Base-by-base conservation (phyloP, 2,329 filamentous ascomycete species). In the Botrytis galanthina region DNA sequence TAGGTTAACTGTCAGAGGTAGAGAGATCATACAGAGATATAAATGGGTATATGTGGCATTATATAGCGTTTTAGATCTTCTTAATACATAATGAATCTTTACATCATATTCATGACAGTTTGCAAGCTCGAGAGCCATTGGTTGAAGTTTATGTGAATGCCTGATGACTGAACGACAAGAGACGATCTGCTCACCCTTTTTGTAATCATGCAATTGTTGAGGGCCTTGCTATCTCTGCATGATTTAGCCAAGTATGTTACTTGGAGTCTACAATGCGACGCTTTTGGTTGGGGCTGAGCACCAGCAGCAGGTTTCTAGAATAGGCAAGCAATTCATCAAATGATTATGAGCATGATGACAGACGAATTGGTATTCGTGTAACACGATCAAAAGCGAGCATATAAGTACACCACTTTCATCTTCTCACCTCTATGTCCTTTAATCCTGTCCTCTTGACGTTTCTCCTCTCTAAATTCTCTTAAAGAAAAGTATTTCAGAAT, bases 251-350 rank as follows among this genome's bases (percentile, higher is more conserved):
- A 4, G 20, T 32, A 44, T 63, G 16, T 10, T 44, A 62, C 35
- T 42, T 62, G 1, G 37, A 42, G 5, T 42, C 22, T 62, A 39
- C 2, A n/a, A 37, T 61, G 59, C 1, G 26, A 22, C 10, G 20
- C 37, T 62, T 54, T 54, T n/a, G 12, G 2, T n/a, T 18, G 51
- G 70, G 2, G 37, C 76, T 18, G 79, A 78, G 84, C 64, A 66
- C 16, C 44, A 35, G 35, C 42, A 29, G 0, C 14, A 35, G 39
- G 12, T 63, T 14, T 2, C 37, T 63, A n/a, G 39, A 63, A 63
- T 42, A 42, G 37, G 20, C 7, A 35, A 37, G 44, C 63, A 35
- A n/a, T 48, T 48, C 62, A 22, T 66, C 77, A 12, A 75, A 66
- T 54, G 70, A 64, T 10, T 29, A 18, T 54, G n/a, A 29, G 51